Evolutionary conservation across 306 rosid genomes (phyloP).

Genomic region (Inga laurina): DNA sequence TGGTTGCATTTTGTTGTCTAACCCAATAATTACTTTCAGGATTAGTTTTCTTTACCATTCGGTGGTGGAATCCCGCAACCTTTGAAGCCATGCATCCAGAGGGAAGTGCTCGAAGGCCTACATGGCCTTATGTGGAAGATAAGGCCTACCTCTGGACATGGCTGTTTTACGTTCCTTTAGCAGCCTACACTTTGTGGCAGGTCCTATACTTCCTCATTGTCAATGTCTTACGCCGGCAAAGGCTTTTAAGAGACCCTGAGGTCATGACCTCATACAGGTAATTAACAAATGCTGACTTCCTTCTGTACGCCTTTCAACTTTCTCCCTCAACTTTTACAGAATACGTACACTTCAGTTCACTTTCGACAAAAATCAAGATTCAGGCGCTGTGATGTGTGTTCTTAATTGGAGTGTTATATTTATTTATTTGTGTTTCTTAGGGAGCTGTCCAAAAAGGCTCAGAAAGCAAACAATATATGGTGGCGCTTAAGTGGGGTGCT

Average conservation of each 20-base stretch:
- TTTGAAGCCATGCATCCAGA: constrained; percentile 84
- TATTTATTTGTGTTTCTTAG: constrained; percentile 40
- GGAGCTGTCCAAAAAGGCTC: constrained; percentile 91
- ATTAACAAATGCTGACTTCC: not conserved
- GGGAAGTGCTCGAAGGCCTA: constrained; percentile 59
- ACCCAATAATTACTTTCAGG: constrained; percentile 50
- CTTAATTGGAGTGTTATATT: not conserved
- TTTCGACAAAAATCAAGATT: constrained; percentile 3
- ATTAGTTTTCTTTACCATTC: constrained; percentile 85
- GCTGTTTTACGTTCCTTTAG: constrained; percentile 81
- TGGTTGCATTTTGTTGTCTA: not conserved
- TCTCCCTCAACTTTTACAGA: not conserved
- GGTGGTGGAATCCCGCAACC: constrained; percentile 90
- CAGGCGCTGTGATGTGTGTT: not conserved
- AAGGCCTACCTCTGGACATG: constrained; percentile 74
- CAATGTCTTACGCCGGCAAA: constrained; percentile 78
- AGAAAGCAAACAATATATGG: constrained; percentile 89
- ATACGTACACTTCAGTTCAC: not conserved
- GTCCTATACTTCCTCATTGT: constrained; percentile 82
- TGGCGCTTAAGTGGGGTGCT: constrained; percentile 92
- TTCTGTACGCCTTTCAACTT: not conserved
- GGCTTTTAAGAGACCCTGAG: constrained; percentile 86
- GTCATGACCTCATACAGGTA: constrained; percentile 97
- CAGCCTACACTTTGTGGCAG: constrained; percentile 87
- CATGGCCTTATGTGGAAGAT: constrained; percentile 90